A percentile compares a stretch with the other conserved stretches of the same genome.
Evolutionary conservation across 805 yeast genomes (phyloP).

Genomic region (Yarrowia sp.): DNA sequence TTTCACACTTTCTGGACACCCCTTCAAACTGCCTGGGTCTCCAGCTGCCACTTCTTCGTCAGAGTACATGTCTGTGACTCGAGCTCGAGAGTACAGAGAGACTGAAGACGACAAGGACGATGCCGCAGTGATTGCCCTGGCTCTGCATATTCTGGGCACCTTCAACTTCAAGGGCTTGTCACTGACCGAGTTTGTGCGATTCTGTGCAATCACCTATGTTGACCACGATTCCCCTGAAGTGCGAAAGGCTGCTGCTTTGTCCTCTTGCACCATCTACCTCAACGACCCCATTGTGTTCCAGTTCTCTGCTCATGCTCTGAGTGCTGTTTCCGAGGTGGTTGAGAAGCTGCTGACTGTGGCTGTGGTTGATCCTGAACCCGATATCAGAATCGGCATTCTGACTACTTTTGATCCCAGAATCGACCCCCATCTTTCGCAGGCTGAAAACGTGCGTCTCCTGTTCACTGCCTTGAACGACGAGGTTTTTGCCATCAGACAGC

Average conservation of each 20-base stretch:
- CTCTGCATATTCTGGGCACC: slow-evolving; percentile 74
- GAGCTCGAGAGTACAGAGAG: slow-evolving; percentile 77
- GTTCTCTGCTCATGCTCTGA: slow-evolving; percentile 78
- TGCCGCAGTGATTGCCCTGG: slow-evolving; percentile 67
- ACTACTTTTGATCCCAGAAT: slow-evolving; percentile 73
- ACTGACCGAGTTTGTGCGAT: slow-evolving; percentile 84
- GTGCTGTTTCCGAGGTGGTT: slow-evolving; percentile 83
- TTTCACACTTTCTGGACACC: slow-evolving; percentile 77
- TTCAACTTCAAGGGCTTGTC: slow-evolving; percentile 80
- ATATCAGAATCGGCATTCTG: slow-evolving; percentile 81
- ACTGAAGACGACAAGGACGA: slow-evolving; percentile 66
- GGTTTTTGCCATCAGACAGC: slow-evolving; percentile 78
- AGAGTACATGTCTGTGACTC: slow-evolving; percentile 62
- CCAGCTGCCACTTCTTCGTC: slow-evolving; percentile 61
- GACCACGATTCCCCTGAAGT: slow-evolving; percentile 82
- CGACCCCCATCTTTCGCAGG: slow-evolving; percentile 93
- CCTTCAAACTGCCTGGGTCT: slow-evolving; percentile 84
- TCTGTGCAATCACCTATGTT: slow-evolving; percentile 81
- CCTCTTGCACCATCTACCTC: slow-evolving; percentile 77
- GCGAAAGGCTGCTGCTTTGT: slow-evolving; percentile 81
- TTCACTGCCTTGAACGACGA: slow-evolving; percentile 94
- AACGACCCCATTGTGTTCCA: slow-evolving; percentile 85
- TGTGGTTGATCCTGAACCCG: slow-evolving; percentile 86
- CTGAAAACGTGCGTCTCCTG: slow-evolving; percentile 82
- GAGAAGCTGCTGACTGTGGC: slow-evolving; percentile 81